These are phyloP conservation scores for Leccinum boreale DNA, from an alignment of 768 basidiomycete genomes.

Conservation along the genomic window DNA sequence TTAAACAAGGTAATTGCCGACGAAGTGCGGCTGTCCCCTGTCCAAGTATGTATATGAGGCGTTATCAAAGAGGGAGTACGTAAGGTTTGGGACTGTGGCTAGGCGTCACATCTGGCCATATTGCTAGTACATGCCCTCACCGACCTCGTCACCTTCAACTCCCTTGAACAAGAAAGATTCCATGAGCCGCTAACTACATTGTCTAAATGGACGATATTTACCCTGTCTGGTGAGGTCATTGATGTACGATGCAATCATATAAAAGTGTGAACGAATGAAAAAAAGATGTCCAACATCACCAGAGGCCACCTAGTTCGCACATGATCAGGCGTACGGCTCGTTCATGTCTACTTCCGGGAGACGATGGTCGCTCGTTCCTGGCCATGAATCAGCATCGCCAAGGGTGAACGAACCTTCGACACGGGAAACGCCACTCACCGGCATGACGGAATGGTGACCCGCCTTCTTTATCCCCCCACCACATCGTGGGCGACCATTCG, in stretches of 20 bases:
- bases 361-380: conserved; percentile 24
- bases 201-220: not conserved
- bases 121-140: too few relatives aligned
- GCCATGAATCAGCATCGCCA: not conserved
- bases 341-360: conserved; percentile 22
- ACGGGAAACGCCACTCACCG: conserved; percentile 13
- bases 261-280: too few relatives aligned
- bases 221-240: too few relatives aligned
- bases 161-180: not conserved
- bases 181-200: not conserved
- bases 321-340: conserved; percentile 12
- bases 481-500: conserved; percentile 32
- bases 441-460: conserved; percentile 12
- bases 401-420: not conserved
- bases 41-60: too few relatives aligned
- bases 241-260: too few relatives aligned
- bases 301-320: not conserved
- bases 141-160: too few relatives aligned
- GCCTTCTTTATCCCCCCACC: conserved; percentile 27
- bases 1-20: too few relatives aligned
- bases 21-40: too few relatives aligned
- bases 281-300: not conserved
- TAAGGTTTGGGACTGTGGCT: too few relatives aligned
- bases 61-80: too few relatives aligned
- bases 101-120: too few relatives aligned